Base-by-base conservation (phyloP, 345 rosid species). In the Euphorbia peplus region DNA sequence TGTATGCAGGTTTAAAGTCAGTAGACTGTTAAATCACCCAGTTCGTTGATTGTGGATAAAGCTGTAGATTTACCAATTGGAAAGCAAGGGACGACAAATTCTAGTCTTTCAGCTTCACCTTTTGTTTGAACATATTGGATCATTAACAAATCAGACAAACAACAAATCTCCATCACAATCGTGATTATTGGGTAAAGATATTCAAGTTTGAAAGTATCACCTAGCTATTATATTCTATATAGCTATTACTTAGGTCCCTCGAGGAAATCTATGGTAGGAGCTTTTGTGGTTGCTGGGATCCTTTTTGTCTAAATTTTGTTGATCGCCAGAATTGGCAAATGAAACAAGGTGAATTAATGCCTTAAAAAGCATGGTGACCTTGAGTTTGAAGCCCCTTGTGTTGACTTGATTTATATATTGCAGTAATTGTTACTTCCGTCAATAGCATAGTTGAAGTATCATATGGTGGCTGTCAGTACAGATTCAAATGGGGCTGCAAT, bases 41-140 rank as follows among this genome's bases (percentile, higher is more conserved):
- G 54, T 13, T 64, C 32, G 24, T 71, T 48, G 52, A 63, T 30
- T 3, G 25, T n/a, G n/a, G n/a, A n/a, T n/a, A n/a, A n/a, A n/a
- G n/a, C n/a, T n/a, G n/a, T n/a, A n/a, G n/a, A n/a, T n/a, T n/a
- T 39, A 25, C 35, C 9, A 28, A 21, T 35, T 18, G 24, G 5
- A 5, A 50, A n/a, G n/a, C n/a, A n/a, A 50, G 50, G 52, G 48
- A 26, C 9, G 9, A 48, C 6, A 25, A 15, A 16, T 22, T 32
- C 24, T 16, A 16, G 8, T 60, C 5, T 39, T 32, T 50, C 6
- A 11, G n/a, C 21, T 50, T 50, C n/a, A 3, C 32, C 70, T 66
- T 66, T 66, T 59, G 44, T 58, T 66, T 8, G 26, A 52, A 4
- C 7, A 13, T 14, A 11, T n/a, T 65, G 18, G 11, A 48, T 30